Evolutionary conservation across 345 rosid genomes (phyloP), one percentile per base, ranked within the genome.

Genomic region (Conringia planisiliqua): DNA sequence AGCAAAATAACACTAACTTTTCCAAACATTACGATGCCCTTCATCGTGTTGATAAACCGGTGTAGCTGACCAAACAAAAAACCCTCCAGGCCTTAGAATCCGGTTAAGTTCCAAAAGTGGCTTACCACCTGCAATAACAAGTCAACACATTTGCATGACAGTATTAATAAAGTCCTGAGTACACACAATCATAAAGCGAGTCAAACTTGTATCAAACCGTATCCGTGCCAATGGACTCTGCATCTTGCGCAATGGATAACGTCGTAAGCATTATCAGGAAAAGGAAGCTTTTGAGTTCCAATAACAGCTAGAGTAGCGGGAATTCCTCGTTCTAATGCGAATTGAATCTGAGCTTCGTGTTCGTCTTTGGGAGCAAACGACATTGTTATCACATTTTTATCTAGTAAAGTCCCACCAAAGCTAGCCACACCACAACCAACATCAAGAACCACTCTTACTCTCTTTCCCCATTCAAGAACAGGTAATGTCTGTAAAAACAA

Each of bases 341-440:
- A 91, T 76, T 94, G 96, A 75, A 94, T 91, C 84, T 91, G 98
- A 80, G 98, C 97, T 79, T 94, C 96, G 38, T 94, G 98, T 70
- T 94, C 97, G 79, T 91, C 98, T 83, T 94, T 94, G 2, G 98
- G 97, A 57, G 97, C 98, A 72, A 94, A 82, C 22, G 98, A 94
- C 97, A 94, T 88, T 38, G 97, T 87, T 52, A 91, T 83, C n/a
- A 88, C 97, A 61, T 83, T 73, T 82, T 77, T 90, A 35, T 90
- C 89, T 35, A 88, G 76, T 81, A 94, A 86, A 51, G 87, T 84
- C 55, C 98, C 98, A 65, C 98, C 97, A 69, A 94, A 88, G 87
- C 90, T 88, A 48, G 98, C 97, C 57, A 94, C 96, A 22, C 98
- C 97, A 60, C 96, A 90, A 24, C 95, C 97, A 46, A 91, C 97